Conservation (phyloP, 768 basidiomycete genomes). For the Suillus discolor region DNA sequence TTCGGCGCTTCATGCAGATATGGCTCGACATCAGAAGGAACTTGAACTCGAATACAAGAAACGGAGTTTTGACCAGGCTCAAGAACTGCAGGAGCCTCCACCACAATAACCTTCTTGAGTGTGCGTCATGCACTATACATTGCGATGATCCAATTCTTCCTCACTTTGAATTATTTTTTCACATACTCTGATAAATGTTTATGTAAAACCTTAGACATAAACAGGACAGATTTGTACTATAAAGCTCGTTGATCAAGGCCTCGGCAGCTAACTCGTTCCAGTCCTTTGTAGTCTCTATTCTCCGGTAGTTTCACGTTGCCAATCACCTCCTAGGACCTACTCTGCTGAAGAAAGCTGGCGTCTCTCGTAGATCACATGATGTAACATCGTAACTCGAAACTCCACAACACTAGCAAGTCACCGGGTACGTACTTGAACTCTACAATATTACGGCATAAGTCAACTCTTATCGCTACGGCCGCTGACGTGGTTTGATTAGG, state of each 20-base stretch:
- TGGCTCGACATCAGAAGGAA: conserved; percentile 15
- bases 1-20: conserved; percentile 13
- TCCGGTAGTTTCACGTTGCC: neutral
- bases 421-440: neutral
- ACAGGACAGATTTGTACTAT: neutral
- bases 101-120: conserved; percentile 12
- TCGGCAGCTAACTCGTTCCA: neutral
- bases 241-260: neutral
- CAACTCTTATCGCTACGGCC: too few species aligned
- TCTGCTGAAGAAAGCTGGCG: neutral
- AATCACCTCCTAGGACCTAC: neutral
- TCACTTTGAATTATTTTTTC: neutral
- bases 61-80: conserved; percentile 4
- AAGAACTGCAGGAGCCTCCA: conserved; percentile 12
- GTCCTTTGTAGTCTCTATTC: neutral
- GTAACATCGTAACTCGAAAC: neutral
- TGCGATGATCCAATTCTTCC: neutral
- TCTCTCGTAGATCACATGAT: neutral
- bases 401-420: neutral
- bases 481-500: too few species aligned
- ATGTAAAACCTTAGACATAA: neutral
- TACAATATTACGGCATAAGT: too few species aligned
- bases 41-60: conserved; percentile 12
- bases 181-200: neutral
- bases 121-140: neutral